Base-by-base conservation (phyloP, 164 flowering plant genomes). In the Kalanchoe fedtschenkoi region DNA sequence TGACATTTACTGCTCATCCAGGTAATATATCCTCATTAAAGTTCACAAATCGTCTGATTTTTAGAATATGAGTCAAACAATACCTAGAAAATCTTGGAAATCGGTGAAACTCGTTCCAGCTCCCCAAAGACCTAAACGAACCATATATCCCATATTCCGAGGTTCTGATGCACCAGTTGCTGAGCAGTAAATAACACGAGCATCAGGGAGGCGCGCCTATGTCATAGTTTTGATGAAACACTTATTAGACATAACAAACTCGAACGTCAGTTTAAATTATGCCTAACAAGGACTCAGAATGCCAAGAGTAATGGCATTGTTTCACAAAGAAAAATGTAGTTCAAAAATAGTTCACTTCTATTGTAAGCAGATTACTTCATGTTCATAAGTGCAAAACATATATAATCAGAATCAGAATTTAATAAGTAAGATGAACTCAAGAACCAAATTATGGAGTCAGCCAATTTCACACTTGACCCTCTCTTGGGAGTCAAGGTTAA, bases 131-230 rank as follows among this genome's bases (percentile, higher is more conserved):
- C 99, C 99, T 70, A 93, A 91, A 16, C 99, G 85, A 69, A 87
- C 83, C 99, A 93, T 93, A 73, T 93, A 93, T 63, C 96, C 99
- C 91, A 93, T 66, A 68, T 93, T 93, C 42, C 99, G 89, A 43
- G 99, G 97, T 69, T 93, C 99, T 62, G 99, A 88, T 67, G 99
- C 99, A 76, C 99, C 99, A 70, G 99, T 93, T 51, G 99, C 99
- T 41, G 99, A 93, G 82, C 99, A 93, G 72, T 93, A 93, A 72
- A 90, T 61, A 61, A 93, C 87, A 72, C 99, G 97, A 64, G 97
- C 92, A 71, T 86, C 84, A 75, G 99, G 96, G 66, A 93, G 86
- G 51, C 80, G 78, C 28, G 77, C 92, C 99, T 93, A 88, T 77
- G 57, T 64, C 58, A 53, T 71, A 70, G 34, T 63, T 67, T 21